phyloP scores from a whole-genome alignment of 805 yeast species.

The Metschnikowia kunwiensis region DNA sequence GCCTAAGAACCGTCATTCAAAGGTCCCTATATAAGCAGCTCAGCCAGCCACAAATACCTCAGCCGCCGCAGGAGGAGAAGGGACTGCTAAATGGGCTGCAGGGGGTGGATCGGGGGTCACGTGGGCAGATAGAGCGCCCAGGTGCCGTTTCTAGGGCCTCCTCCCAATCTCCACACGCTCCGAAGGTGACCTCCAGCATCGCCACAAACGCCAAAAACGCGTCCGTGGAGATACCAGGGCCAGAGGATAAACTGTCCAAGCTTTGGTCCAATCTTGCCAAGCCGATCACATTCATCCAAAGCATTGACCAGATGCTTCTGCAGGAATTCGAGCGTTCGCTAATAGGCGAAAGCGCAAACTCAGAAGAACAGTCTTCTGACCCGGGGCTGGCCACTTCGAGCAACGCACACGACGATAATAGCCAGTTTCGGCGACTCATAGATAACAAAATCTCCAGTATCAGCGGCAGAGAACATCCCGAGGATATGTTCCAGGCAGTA shows the following conservation, averaged over 20 bases:
- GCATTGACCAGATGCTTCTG: constrained; percentile 63
- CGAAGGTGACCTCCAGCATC: neutral
- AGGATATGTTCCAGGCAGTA: constrained; percentile 41
- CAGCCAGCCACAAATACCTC: neutral
- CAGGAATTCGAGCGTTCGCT: constrained; percentile 51
- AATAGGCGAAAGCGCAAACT: constrained; percentile 4
- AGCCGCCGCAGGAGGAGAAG: neutral
- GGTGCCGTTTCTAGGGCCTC: neutral
- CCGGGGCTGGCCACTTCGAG: no score
- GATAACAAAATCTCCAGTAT: constrained; percentile 2
- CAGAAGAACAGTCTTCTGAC: neutral
- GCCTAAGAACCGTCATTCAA: constrained; percentile 48
- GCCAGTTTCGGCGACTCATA: constrained; percentile 4
- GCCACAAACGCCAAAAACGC: neutral
- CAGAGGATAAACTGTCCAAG: constrained; percentile 7
- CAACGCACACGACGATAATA: neutral
- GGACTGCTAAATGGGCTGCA: neutral
- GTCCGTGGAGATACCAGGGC: neutral
- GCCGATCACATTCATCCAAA: constrained; percentile 61
- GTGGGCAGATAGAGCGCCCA: no score
- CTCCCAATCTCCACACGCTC: neutral
- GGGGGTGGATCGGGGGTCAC: neutral
- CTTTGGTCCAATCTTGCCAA: constrained; percentile 37
- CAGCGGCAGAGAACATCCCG: constrained; percentile 12
- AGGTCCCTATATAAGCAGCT: constrained; percentile 44